Evolutionary conservation across 164 flowering plant genomes (phyloP).

Genomic region (Vitis rotundifolia): DNA sequence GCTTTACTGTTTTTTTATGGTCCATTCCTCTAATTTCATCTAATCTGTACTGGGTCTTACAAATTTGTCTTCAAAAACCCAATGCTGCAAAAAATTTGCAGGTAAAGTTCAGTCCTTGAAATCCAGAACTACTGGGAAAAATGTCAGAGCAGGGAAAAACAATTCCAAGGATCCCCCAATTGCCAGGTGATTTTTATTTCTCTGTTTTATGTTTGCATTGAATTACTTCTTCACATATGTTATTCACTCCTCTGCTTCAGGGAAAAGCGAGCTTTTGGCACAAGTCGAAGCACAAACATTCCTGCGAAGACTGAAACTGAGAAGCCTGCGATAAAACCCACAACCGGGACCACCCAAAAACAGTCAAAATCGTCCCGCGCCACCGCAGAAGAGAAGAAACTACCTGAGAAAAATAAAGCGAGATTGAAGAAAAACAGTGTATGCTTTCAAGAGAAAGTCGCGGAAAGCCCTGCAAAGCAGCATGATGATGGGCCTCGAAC

Average conservation of each 20-base stretch:
- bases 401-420: neutral
- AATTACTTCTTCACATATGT: neutral
- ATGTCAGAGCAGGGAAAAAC: constrained; percentile 1
- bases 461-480: neutral
- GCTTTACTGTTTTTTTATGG: too few species aligned
- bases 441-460: constrained; percentile 21
- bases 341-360: neutral
- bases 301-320: constrained; percentile 9
- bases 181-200: constrained; percentile 7
- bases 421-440: constrained; percentile 22
- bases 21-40: too few species aligned
- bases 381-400: constrained; percentile 2
- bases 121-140: constrained; percentile 5
- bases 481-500: constrained; percentile 16
- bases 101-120: constrained; percentile 15
- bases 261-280: constrained; percentile 34
- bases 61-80: too few species aligned
- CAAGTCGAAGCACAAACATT: constrained; percentile 23
- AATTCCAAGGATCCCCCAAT: constrained; percentile 11
- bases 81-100: neutral
- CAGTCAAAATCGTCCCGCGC: constrained; percentile 7
- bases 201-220: neutral
- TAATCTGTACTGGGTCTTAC: too few species aligned
- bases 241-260: constrained; percentile 13
- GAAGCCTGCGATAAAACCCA: constrained; percentile 23